Percentiles rank a stretch among this genome's conserved stretches.
These are phyloP conservation scores for Coemansia asiatica DNA, from an alignment of 192 early-diverging fungal species.

Conservation along the genomic window DNA sequence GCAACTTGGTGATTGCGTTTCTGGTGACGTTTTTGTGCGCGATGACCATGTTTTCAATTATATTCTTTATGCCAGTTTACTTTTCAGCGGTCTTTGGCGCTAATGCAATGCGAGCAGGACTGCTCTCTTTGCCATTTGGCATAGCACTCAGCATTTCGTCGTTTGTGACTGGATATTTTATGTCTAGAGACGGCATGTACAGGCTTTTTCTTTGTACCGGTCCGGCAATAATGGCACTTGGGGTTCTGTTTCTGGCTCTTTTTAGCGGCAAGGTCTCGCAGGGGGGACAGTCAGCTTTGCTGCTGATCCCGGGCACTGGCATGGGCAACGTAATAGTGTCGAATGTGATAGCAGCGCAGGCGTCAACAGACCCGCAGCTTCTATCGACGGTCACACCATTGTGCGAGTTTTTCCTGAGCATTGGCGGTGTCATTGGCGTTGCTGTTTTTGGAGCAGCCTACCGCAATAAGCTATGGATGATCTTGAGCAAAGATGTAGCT, in stretches of 20 bases:
- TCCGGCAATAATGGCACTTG: constrained; percentile 61
- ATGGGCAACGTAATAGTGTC: constrained; percentile 75
- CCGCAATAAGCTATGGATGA: constrained; percentile 60
- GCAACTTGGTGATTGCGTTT: constrained; percentile 45
- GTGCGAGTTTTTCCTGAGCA: constrained; percentile 67
- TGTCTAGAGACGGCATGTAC: constrained; percentile 62
- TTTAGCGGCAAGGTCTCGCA: constrained; percentile 53
- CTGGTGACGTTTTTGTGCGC: constrained; percentile 42
- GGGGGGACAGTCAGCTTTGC: constrained; percentile 58
- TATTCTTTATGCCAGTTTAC: constrained; percentile 68
- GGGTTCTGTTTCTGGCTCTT: constrained; percentile 61
- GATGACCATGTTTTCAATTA: constrained; percentile 53
- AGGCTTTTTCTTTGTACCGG: constrained; percentile 68
- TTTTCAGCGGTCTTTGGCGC: constrained; percentile 74
- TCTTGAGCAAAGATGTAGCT: constrained; percentile 21
- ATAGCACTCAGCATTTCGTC: constrained; percentile 66
- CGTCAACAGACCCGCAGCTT: constrained; percentile 58
- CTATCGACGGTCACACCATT: constrained; percentile 70
- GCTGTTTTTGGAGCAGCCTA: constrained; percentile 62
- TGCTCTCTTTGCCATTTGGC: constrained; percentile 78
- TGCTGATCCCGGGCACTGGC: constrained; percentile 73
- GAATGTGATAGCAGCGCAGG: constrained; percentile 71
- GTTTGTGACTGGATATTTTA: constrained; percentile 67
- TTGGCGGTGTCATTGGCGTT: constrained; percentile 66
- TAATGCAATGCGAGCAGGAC: constrained; percentile 71